Evolutionary conservation across 306 rosid species (phyloP), one percentile per base, ranked within the genome.

Genomic region (Rosa lucieae): DNA sequence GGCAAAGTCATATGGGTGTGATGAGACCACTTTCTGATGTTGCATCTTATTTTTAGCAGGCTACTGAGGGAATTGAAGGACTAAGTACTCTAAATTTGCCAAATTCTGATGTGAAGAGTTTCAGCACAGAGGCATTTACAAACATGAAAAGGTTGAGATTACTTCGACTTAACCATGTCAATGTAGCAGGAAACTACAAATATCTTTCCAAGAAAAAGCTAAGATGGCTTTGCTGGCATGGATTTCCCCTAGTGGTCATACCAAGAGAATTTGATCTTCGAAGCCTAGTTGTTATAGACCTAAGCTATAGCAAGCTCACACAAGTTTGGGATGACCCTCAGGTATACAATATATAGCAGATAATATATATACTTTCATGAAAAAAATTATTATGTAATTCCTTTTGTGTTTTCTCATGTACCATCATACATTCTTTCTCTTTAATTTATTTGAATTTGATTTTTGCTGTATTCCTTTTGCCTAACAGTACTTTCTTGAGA

Each of bases 111-210:
- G 56, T 32, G 26, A 55, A 0, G 9, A 55, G 26, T 18, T 55
- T 85, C 29, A n/a, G 10, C 0, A 26, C 91, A 7, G 11, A 75
- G n/a, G 77, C 88, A 40, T 86, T 91, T 67, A 37, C 12, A 49
- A 3, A 58, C 10, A 91, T 89, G 90, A 39, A 72, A 8, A 81
- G 35, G 10, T 37, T 91, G 29, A 84, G 84, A 68, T 75, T 87
- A 29, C 79, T 90, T 15, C 79, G 74, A 48, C 87, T 90, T 4
- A 21, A 70, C 52, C 1, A 10, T 63, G 88, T 87, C 0, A n/a
- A 61, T 1, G 51, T 87, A 0, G 15, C 0, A 8, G 87, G 88
- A 66, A 74, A 59, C 55, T 85, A 15, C 72, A 37, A 23, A n/a
- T 2, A 77, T 72, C 55, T 90, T 76, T 51, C 92, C 84, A 2